phyloP scores from a whole-genome alignment of 2,329 filamentous ascomycete species.

The Pseudogymnoascus sp. region DNA sequence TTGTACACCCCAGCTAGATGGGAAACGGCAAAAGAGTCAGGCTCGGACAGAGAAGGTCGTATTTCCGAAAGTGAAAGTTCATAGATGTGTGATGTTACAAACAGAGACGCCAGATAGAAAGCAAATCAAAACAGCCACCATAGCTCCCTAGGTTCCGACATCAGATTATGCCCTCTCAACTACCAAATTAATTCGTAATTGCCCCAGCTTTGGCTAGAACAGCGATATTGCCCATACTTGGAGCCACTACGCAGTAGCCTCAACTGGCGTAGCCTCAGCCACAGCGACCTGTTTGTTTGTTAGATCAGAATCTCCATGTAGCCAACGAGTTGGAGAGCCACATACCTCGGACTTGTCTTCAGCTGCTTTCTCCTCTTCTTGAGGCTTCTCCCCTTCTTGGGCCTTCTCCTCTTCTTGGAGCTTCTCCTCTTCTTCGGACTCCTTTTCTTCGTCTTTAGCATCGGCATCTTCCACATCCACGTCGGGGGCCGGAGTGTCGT shows the following conservation, averaged over 20 bases:
- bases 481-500: conserved; percentile 25
- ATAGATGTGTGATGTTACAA: conserved; percentile 7
- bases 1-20: conserved; percentile 2
- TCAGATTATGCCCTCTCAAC: conserved; percentile 1
- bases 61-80: neutral
- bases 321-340: neutral
- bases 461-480: conserved; percentile 28
- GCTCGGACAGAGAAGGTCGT: conserved; percentile 1
- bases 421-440: conserved; percentile 33
- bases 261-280: neutral
- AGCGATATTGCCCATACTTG: neutral
- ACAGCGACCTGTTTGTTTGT: neutral
- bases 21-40: neutral
- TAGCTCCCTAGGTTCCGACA: neutral
- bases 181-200: conserved; percentile 7
- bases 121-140: conserved; percentile 7
- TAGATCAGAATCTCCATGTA: neutral
- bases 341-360: conserved; percentile 7
- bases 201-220: conserved; percentile 5
- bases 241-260: neutral
- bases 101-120: conserved; percentile 4
- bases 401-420: neutral
- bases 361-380: neutral
- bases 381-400: neutral
- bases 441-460: conserved; percentile 32